phyloP scores from a whole-genome alignment of 495 filamentous ascomycete species.

The Gamarada debralockiae region DNA sequence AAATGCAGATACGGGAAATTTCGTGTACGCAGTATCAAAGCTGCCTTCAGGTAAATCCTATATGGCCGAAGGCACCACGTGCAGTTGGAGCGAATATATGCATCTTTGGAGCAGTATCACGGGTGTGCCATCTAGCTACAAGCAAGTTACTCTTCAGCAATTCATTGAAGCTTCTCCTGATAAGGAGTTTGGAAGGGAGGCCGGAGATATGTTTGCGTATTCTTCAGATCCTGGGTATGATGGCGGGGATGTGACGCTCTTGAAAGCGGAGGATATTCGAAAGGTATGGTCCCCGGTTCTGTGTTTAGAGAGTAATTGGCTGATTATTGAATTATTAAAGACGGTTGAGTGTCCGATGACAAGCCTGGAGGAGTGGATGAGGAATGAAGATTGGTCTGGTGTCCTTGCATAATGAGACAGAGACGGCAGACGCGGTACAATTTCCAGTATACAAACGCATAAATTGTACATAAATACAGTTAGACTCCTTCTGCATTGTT shows the following conservation, averaged over 20 bases:
- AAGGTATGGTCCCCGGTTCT: slow-evolving; percentile 27
- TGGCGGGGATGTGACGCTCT: slow-evolving; percentile 31
- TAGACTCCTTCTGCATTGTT: too few species aligned
- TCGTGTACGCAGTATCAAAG: slow-evolving; percentile 1
- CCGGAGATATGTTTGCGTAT: slow-evolving; percentile 27
- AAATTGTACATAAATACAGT: too few species aligned
- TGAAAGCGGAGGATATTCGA: slow-evolving; percentile 35
- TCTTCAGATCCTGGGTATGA: slow-evolving; percentile 31
- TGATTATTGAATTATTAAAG: background rate
- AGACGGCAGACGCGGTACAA: too few species aligned
- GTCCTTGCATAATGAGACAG: background rate
- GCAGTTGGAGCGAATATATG: background rate
- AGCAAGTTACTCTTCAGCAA: background rate
- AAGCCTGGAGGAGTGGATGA: background rate
- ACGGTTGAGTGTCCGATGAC: background rate
- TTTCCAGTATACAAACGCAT: too few species aligned
- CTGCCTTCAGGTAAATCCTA: background rate
- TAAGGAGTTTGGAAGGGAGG: slow-evolving; percentile 17
- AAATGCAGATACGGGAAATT: slow-evolving; percentile 1
- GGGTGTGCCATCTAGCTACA: background rate
- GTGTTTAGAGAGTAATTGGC: too few species aligned
- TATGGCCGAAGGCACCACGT: background rate
- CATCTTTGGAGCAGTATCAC: background rate
- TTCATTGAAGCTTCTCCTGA: slow-evolving; percentile 34
- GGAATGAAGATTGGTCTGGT: background rate